Conservation (phyloP, 225 moss, liverwort and hornwort species). For the Polytrichum formosum region DNA sequence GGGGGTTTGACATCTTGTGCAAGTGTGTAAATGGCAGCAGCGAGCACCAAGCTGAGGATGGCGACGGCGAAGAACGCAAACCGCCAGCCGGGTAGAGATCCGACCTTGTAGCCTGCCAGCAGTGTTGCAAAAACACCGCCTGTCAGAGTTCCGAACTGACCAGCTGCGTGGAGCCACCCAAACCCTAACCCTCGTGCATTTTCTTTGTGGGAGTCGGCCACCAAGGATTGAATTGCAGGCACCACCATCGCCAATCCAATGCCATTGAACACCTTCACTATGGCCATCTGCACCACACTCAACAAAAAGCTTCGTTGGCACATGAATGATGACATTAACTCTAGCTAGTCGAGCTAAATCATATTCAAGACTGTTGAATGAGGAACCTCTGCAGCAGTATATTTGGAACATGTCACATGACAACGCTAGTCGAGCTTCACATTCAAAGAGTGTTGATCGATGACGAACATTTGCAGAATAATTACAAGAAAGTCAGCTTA, state of each 20-base stretch:
- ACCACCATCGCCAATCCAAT: slow-evolving; percentile 65
- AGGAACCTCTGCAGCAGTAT: too few relatives aligned
- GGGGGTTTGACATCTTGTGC: slow-evolving; percentile 40
- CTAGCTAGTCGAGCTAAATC: too few relatives aligned
- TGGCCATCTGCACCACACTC: slow-evolving; percentile 29
- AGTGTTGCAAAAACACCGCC: slow-evolving; percentile 71
- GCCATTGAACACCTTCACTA: slow-evolving; percentile 60
- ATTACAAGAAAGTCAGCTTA: too few relatives aligned
- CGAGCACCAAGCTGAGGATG: slow-evolving; percentile 46
- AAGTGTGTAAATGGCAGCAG: slow-evolving; percentile 37
- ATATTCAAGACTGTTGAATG: too few relatives aligned
- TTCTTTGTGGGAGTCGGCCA: slow-evolving; percentile 54
- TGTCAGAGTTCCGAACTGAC: slow-evolving; percentile 57
- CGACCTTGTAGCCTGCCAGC: slow-evolving; percentile 37
- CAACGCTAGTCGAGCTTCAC: too few relatives aligned
- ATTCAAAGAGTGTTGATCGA: too few relatives aligned
- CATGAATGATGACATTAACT: too few relatives aligned
- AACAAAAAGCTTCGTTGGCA: too few relatives aligned
- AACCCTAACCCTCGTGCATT: slow-evolving; percentile 52
- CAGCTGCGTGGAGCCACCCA: slow-evolving; percentile 67
- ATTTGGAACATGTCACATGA: too few relatives aligned
- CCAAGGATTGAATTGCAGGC: slow-evolving; percentile 67
- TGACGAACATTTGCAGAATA: too few relatives aligned
- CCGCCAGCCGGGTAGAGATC: slow-evolving; percentile 62
- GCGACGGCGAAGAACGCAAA: slow-evolving; percentile 60